A percentile compares a stretch with the other conserved stretches of the same genome.
Conservation (phyloP, 2,329 filamentous ascomycete genomes). For the Colletotrichum endophyticum region DNA sequence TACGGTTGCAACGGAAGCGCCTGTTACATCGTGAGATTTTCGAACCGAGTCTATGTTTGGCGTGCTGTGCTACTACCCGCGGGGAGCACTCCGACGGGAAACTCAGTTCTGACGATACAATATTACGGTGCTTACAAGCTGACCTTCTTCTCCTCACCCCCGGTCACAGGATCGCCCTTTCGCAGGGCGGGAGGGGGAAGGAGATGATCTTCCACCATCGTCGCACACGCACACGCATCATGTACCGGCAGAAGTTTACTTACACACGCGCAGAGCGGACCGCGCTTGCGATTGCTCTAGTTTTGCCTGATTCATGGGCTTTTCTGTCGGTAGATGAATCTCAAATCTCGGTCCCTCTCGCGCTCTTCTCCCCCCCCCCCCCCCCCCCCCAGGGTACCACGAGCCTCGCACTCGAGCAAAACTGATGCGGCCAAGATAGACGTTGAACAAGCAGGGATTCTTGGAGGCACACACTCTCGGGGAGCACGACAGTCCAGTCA, state of each 20-base stretch:
- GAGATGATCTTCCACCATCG: neutral
- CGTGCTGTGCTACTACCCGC: neutral
- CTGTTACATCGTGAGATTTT: neutral
- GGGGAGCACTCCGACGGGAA: neutral
- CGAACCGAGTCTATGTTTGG: neutral
- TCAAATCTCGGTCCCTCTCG: neutral
- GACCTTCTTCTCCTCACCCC: neutral
- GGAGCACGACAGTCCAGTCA: slow-evolving; percentile 3
- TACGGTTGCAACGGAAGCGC: neutral
- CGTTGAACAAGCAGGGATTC: neutral
- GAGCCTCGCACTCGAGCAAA: neutral
- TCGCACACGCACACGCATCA: neutral
- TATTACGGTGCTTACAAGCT: neutral
- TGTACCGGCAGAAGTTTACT: neutral
- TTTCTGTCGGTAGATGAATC: neutral
- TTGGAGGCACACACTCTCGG: neutral
- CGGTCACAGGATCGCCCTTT: neutral
- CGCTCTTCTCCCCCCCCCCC: neutral
- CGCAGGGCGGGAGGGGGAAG: neutral
- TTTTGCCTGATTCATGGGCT: neutral
- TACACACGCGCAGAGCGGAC: neutral
- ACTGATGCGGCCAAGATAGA: neutral
- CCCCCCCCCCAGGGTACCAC: neutral
- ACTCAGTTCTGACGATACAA: neutral
- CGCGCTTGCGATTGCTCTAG: neutral